Evolutionary conservation across 805 yeast genomes (phyloP), one percentile per base, ranked within the genome.

Genomic region (Ogataea pignaliae): DNA sequence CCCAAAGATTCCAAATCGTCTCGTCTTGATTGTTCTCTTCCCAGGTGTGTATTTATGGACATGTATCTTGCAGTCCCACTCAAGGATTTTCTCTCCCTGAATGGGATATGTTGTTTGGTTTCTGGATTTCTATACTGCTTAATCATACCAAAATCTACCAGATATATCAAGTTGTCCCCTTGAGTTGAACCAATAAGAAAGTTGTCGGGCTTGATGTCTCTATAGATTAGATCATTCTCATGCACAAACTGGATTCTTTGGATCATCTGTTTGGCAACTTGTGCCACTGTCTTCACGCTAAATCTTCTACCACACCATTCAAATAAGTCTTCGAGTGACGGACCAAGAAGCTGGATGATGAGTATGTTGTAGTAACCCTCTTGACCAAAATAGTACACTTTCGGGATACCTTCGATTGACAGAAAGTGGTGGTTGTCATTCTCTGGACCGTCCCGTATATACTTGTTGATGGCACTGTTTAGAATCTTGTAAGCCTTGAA

Each of bases 101-200:
- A 85, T 10, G 93, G 93, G 45, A 85, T 85, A 64, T 85, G 95
- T 52, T 78, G 85, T 56, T 83, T 83, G 0, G 91, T 81, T 54
- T 80, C 73, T 29, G 91, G 90, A 57, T 86, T 90, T 56, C 93
- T 70, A 60, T 80, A 85, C 59, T 85, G 90, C 60, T 85, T 85
- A 14, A 90, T 90, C 95, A 85, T 85, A 47, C 95, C 95, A 57
- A 82, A 86, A 65, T 85, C 95, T 43, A 85, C 88, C 59, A 85
- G 66, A 53, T 83, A 86, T 35, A 85, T 83, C 39, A 76, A 65
- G 60, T 85, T 85, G 48, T 63, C 68, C 34, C 49, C 52, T 14
- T 59, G 45, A 46, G 79, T 83, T 52, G 83, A 82, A 1, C 89
- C 88, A 57, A 85, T 80, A 51, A 85, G 72, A 50, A 85, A 85